A percentile compares a stretch with the other conserved stretches of the same genome.
Evolutionary conservation across 306 rosid species (phyloP).

Genomic region (Sicyos edulis): DNA sequence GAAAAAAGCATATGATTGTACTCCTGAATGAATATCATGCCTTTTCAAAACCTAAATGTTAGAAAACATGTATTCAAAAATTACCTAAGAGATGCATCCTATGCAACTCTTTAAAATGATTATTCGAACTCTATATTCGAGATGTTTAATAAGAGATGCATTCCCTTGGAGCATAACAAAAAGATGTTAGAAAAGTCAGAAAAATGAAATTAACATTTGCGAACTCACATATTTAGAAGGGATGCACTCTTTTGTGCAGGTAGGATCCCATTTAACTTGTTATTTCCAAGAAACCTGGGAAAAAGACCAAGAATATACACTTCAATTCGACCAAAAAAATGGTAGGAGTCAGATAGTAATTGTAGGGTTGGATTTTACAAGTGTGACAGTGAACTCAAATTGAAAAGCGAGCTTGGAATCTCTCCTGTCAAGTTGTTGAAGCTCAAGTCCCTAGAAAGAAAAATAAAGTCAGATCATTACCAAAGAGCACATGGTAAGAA

Average conservation of each 20-base stretch:
- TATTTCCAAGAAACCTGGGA: constrained; percentile 73
- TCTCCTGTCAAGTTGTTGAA: constrained; percentile 67
- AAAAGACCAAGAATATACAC: constrained; percentile 6
- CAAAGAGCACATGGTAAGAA: neutral
- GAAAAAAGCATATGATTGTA: too few species aligned
- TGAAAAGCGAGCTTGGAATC: constrained; percentile 56
- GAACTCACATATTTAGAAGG: constrained; percentile 59
- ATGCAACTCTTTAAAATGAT: neutral
- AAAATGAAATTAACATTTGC: neutral
- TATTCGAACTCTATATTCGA: neutral
- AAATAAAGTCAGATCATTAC: constrained; percentile 4
- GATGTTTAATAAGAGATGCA: neutral
- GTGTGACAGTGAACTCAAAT: constrained; percentile 41
- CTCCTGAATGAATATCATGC: neutral
- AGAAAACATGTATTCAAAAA: neutral
- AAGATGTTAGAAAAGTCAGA: neutral
- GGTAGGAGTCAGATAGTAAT: constrained; percentile 8
- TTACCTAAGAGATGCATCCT: neutral
- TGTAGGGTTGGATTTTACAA: constrained; percentile 45
- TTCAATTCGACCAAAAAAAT: constrained; percentile 14
- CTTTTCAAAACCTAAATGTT: constrained; percentile 6
- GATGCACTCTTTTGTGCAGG: constrained; percentile 41
- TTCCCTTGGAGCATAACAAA: constrained; percentile 9
- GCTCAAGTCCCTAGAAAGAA: constrained; percentile 64
- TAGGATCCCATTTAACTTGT: constrained; percentile 49